Percentiles rank a stretch among this genome's conserved stretches.
Conservation (phyloP, 2,329 filamentous ascomycete genomes). For the Clonostachys rosea region DNA sequence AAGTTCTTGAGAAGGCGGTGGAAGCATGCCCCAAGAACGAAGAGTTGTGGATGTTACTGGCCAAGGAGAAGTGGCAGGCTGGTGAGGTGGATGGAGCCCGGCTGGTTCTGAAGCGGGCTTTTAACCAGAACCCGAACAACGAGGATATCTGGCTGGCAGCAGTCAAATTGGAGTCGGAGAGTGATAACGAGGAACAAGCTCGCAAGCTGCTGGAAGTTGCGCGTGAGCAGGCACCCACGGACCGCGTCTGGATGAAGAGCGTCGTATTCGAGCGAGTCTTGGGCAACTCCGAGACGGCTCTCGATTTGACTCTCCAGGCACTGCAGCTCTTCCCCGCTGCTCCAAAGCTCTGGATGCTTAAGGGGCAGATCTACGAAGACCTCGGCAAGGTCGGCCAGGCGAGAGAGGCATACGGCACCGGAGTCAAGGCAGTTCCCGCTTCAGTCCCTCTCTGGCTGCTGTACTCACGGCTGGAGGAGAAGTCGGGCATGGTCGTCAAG, state of each 20-base stretch:
- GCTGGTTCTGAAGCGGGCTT: constrained; percentile 79
- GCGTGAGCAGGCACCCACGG: constrained; percentile 84
- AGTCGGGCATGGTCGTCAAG: constrained; percentile 77
- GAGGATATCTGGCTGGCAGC: constrained; percentile 97
- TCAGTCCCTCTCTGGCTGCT: constrained; percentile 89
- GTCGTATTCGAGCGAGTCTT: constrained; percentile 88
- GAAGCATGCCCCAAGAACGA: constrained; percentile 90
- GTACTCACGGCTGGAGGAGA: constrained; percentile 83
- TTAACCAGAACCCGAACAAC: constrained; percentile 93
- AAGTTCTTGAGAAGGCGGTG: constrained; percentile 86
- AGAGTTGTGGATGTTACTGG: constrained; percentile 92
- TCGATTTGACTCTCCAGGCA: constrained; percentile 84
- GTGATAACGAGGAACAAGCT: constrained; percentile 75
- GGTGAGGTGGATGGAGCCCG: constrained; percentile 85
- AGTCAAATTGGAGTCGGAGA: constrained; percentile 93
- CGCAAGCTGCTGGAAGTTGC: constrained; percentile 77
- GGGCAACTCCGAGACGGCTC: constrained; percentile 71
- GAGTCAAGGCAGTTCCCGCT: constrained; percentile 79
- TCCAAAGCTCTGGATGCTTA: constrained; percentile 96
- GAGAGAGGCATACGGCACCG: constrained; percentile 82
- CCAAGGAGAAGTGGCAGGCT: constrained; percentile 88
- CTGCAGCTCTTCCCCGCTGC: constrained; percentile 81
- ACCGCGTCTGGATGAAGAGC: constrained; percentile 96
- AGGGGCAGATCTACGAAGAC: constrained; percentile 93
- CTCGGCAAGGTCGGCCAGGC: constrained; percentile 77